Evolutionary conservation across 192 early-diverging fungal species (phyloP).

Genomic region (Funneliformis mosseae): DNA sequence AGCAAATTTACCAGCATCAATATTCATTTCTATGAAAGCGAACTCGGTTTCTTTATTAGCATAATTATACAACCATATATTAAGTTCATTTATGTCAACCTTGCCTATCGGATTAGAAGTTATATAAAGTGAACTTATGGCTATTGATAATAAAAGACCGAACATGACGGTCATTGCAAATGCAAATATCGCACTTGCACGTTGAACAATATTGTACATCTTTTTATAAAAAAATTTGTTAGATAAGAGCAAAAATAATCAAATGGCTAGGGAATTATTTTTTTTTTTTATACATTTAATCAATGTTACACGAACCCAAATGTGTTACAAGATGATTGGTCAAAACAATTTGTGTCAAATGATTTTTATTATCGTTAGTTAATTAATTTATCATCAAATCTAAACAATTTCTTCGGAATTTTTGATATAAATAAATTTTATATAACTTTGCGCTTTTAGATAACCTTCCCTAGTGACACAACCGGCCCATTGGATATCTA

Average conservation of each 20-base stretch:
- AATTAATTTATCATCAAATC: not conserved
- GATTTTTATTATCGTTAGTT: not conserved
- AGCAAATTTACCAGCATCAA: slow-evolving; percentile 26
- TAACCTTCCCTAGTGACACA: not conserved
- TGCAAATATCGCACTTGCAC: slow-evolving; percentile 26
- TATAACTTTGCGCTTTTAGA: not conserved
- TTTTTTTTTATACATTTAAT: too few species aligned
- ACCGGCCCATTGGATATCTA: not conserved
- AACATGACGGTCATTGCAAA: slow-evolving; percentile 29
- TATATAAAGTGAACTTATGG: slow-evolving; percentile 16
- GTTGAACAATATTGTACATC: slow-evolving; percentile 26
- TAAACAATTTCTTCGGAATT: not conserved
- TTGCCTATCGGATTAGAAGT: slow-evolving; percentile 14
- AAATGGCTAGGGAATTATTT: too few species aligned
- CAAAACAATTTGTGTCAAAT: not conserved
- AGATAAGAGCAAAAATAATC: not conserved
- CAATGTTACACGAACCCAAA: not conserved
- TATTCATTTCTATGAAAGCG: slow-evolving; percentile 16
- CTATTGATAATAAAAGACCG: slow-evolving; percentile 16
- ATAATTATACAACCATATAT: slow-evolving; percentile 24
- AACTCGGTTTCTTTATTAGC: slow-evolving; percentile 8
- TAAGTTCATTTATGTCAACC: slow-evolving; percentile 1
- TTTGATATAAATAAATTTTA: not conserved
- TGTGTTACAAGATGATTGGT: not conserved
- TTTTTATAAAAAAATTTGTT: not conserved